These are phyloP conservation scores for Plantago major DNA, from an alignment of 257 asterid species.

Conservation along the genomic window DNA sequence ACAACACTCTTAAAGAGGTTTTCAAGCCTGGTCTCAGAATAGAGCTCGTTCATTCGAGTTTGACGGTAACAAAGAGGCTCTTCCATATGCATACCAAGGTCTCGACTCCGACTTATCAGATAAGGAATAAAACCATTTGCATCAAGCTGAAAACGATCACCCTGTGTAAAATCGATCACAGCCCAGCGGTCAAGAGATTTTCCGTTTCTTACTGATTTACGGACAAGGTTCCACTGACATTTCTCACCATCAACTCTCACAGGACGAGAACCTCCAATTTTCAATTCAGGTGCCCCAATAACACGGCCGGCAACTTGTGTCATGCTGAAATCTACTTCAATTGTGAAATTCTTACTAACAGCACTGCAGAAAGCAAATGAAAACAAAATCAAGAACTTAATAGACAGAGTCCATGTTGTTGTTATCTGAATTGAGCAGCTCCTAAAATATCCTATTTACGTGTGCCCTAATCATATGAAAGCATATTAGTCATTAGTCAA, in stretches of 20 bases:
- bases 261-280: conserved; percentile 27
- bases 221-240: conserved; percentile 62
- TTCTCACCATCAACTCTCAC: conserved; percentile 45
- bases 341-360: conserved; percentile 32
- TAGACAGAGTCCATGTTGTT: not conserved
- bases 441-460: too few species aligned
- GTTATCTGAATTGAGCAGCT: not conserved
- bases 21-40: conserved; percentile 27
- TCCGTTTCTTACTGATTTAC: conserved; percentile 40
- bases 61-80: conserved; percentile 24
- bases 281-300: conserved; percentile 51
- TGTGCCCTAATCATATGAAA: too few species aligned
- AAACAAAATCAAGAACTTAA: not conserved
- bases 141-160: conserved; percentile 8
- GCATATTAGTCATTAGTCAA: too few species aligned
- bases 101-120: conserved; percentile 30
- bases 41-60: conserved; percentile 33
- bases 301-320: conserved; percentile 57
- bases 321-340: conserved; percentile 42
- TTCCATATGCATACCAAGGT: conserved; percentile 44
- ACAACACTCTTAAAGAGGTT: conserved; percentile 29
- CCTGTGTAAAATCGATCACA: conserved; percentile 40
- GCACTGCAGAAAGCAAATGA: conserved; percentile 26
- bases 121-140: conserved; percentile 16
- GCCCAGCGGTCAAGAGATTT: conserved; percentile 57